Conservation (phyloP, 805 yeast genomes). For the Lipomyces chichibuensis region DNA sequence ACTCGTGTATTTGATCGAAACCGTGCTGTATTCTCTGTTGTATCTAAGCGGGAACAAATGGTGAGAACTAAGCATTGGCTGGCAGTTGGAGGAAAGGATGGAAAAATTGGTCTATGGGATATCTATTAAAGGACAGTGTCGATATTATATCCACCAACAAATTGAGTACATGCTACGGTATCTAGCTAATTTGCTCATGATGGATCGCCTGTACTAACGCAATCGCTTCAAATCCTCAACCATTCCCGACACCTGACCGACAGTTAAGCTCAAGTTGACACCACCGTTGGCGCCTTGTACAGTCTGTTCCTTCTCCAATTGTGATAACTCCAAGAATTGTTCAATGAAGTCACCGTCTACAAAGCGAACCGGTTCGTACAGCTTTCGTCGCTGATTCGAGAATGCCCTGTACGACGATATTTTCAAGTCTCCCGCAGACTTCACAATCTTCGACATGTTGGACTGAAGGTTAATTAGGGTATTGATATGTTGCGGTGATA, state of each 20-base stretch:
- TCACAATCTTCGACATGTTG: conserved; percentile 27
- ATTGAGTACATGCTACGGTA: background rate
- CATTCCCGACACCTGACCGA: conserved; percentile 18
- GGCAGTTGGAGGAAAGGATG: conserved; percentile 60
- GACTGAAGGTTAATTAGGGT: conserved; percentile 30
- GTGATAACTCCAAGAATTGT: conserved; percentile 27
- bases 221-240: conserved; percentile 34
- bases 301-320: conserved; percentile 15
- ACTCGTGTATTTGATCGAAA: background rate
- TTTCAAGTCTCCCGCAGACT: conserved; percentile 24
- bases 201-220: conserved; percentile 13
- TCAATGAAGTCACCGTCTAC: conserved; percentile 37
- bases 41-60: conserved; percentile 11
- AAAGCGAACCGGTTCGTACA: conserved; percentile 27
- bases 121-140: conserved; percentile 20
- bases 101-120: conserved; percentile 53
- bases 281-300: conserved; percentile 21
- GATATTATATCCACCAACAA: background rate
- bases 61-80: conserved; percentile 41
- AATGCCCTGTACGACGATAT: conserved; percentile 23
- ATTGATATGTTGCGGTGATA: conserved; percentile 22
- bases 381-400: conserved; percentile 18
- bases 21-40: background rate
- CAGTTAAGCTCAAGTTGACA: conserved; percentile 7
- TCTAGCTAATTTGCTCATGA: background rate